A percentile compares a stretch with the other conserved stretches of the same genome.
phyloP scores from a whole-genome alignment of 148 eudicot species.

The Heliosperma pusillum region DNA sequence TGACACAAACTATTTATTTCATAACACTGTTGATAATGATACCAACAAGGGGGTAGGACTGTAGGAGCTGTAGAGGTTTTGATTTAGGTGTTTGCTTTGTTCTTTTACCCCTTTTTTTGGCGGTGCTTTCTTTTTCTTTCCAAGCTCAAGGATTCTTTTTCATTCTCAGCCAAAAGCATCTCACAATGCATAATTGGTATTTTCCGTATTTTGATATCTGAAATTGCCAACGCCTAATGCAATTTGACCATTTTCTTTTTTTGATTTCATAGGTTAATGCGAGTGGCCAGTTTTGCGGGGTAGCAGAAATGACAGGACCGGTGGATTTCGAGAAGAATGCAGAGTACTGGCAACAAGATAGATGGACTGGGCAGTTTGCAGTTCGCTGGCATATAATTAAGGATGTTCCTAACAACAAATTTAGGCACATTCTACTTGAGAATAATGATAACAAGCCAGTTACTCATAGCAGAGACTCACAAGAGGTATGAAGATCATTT shows the following conservation, averaged over 20 bases:
- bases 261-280: slow-evolving; percentile 69
- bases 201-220: not conserved
- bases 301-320: slow-evolving; percentile 90
- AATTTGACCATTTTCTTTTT: not conserved
- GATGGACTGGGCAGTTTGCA: slow-evolving; percentile 95
- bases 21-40: not conserved
- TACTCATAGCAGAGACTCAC: slow-evolving; percentile 95
- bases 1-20: not conserved
- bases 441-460: slow-evolving; percentile 97
- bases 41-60: not conserved
- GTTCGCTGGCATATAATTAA: slow-evolving; percentile 85
- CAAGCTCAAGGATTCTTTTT: not conserved
- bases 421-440: slow-evolving; percentile 86
- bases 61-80: not conserved
- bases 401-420: slow-evolving; percentile 83
- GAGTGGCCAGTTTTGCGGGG: slow-evolving; percentile 94
- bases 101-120: not conserved
- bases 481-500: slow-evolving; percentile 55
- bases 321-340: slow-evolving; percentile 86
- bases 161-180: not conserved
- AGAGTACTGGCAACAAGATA: slow-evolving; percentile 96
- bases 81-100: not conserved
- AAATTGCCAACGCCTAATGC: not conserved
- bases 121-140: too few relatives aligned
- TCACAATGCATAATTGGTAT: not conserved